Base-by-base conservation (phyloP, 2,329 filamentous ascomycete species). In the Aplosporella prunicola region DNA sequence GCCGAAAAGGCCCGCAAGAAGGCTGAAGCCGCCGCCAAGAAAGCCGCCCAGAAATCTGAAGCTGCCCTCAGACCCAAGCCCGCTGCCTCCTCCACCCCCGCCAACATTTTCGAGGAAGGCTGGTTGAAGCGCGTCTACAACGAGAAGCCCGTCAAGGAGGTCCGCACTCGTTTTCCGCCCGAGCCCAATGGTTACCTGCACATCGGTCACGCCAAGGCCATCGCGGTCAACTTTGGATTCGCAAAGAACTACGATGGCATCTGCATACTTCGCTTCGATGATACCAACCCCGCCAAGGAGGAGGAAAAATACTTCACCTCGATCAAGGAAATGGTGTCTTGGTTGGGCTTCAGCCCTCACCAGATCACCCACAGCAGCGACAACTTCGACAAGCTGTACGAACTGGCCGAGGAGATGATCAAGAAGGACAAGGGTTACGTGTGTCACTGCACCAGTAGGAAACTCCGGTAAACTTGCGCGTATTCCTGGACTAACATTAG, bases 211-310 rank as follows among this genome's bases (percentile, higher is more conserved):
- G 83, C 82, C 47, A 96, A 96, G 66, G 89, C 91, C 15, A 95
- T 96, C 58, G 82, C 86, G 0, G 78, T 96, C 60, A 95, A 96
- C 63, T 96, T 96, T 63, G 89, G 89, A 5, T 96, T 95, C 57
- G 89, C 91, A 10, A 77, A 75, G 53, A 78, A 80, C 53, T 83
- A 93, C 56, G 82, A 81, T 23, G 89, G 89, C 41, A 68, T 79
- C 44, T 82, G 77, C 60, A 80, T 81, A 52, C 62, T 87, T 44
- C 74, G 89, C 51, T 94, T 84, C 58, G 91, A 96, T 57, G 91
- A 96, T 52, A 96, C 91, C 10, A 96, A 96, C 58, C 91, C 91
- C 1, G 85, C 88, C 46, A 84, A 83, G 31, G 91, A 96, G 59
- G 83, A 95, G 57, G 84, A 93, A 61, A 72, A 80, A 41, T 96